Percentiles rank a stretch among this genome's conserved stretches.
These are phyloP conservation scores for Geotrichum ghanense DNA, from an alignment of 805 yeast genomes.

Conservation along the genomic window DNA sequence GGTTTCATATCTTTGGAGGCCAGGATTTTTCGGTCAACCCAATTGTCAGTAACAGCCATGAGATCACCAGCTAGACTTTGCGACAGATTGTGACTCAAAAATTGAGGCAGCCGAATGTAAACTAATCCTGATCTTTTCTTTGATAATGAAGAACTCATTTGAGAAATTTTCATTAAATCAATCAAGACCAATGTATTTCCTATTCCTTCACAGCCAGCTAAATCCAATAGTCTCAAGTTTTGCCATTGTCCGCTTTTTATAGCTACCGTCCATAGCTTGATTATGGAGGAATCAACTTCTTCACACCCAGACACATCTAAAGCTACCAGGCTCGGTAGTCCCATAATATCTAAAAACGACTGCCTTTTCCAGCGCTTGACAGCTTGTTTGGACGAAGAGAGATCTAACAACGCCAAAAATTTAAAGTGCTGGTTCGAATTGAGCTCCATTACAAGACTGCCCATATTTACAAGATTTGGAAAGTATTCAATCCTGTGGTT, in stretches of 20 bases:
- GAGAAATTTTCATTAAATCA: slow-evolving; percentile 1
- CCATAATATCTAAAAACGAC: slow-evolving; percentile 1
- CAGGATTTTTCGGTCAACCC: neutral
- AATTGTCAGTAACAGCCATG: neutral
- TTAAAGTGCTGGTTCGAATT: neutral
- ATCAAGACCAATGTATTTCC: neutral
- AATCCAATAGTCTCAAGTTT: neutral
- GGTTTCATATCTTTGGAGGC: neutral
- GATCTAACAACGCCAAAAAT: neutral
- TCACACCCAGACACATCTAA: neutral
- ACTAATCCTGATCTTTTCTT: neutral
- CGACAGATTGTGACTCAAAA: neutral
- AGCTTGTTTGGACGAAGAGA: neutral
- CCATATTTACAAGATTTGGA: neutral
- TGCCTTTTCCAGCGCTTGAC: neutral
- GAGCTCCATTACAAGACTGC: neutral
- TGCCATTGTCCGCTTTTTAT: slow-evolving; percentile 3
- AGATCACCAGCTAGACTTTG: neutral
- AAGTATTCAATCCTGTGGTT: slow-evolving; percentile 1
- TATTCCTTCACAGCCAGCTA: neutral
- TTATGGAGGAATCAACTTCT: neutral
- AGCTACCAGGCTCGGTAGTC: neutral
- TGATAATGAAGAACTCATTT: neutral
- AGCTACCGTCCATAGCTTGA: neutral
- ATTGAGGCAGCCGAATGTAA: neutral